Percentiles rank a stretch among this genome's conserved stretches.
phyloP scores from a whole-genome alignment of 495 filamentous ascomycete genomes.

The Penicillium pancosmium region DNA sequence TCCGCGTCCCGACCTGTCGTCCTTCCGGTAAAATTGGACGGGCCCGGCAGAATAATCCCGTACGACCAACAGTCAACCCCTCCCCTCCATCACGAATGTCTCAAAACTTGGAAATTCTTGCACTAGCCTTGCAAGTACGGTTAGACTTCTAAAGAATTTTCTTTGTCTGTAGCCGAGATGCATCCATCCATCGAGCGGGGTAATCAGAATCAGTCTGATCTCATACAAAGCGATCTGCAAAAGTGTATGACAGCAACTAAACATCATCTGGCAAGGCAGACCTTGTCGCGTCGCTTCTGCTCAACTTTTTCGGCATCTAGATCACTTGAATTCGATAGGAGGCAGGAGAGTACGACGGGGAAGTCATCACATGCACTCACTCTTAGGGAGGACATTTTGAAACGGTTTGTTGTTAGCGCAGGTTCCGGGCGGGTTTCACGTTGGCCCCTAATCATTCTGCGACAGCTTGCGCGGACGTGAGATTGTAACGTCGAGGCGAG shows the following conservation, averaged over 20 bases:
- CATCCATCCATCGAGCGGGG: not conserved
- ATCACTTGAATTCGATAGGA: no score
- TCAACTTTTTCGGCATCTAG: not conserved
- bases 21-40: not conserved
- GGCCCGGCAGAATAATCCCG: not conserved
- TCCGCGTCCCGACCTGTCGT: conserved; percentile 3
- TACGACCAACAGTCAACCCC: not conserved
- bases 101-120: not conserved
- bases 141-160: not conserved
- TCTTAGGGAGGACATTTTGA: not conserved
- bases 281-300: not conserved
- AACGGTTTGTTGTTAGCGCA: not conserved
- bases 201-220: not conserved
- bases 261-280: no score
- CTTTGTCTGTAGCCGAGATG: not conserved
- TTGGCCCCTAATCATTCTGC: conserved; percentile 4
- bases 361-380: not conserved
- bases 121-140: not conserved
- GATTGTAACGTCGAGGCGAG: not conserved
- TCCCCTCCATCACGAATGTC: conserved; percentile 1
- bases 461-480: conserved; percentile 6
- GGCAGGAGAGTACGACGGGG: no score
- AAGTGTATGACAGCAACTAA: not conserved
- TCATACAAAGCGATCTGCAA: not conserved
- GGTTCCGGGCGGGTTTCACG: not conserved